Evolutionary conservation across 495 filamentous ascomycete genomes (phyloP).

Genomic region (Aspergillus affinis): DNA sequence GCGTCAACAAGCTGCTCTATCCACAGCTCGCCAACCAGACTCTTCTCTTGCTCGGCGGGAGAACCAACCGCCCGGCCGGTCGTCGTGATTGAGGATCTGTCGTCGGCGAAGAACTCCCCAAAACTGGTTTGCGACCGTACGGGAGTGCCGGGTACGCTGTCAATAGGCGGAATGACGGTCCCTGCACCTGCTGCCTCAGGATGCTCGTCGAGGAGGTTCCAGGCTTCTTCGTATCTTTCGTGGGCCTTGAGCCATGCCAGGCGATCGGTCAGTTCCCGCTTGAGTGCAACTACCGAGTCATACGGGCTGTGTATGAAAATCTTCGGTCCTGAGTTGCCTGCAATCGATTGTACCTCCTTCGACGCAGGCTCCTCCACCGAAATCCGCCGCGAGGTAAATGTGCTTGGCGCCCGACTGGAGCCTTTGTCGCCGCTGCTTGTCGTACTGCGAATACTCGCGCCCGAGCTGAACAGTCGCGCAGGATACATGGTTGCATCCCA

Average conservation of each 20-base stretch:
- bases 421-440: conserved; percentile 59
- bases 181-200: conserved; percentile 52
- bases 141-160: conserved; percentile 57
- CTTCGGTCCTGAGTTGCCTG: conserved; percentile 70
- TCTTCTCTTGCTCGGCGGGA: conserved; percentile 83
- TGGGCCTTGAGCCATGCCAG: conserved; percentile 80
- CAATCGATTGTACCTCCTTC: conserved; percentile 45
- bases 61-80: conserved; percentile 47
- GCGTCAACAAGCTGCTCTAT: conserved; percentile 74
- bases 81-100: conserved; percentile 60
- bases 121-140: conserved; percentile 53
- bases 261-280: conserved; percentile 80
- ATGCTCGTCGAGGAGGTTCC: conserved; percentile 82
- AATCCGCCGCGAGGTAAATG: conserved; percentile 39
- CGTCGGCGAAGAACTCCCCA: conserved; percentile 80
- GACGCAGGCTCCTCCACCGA: conserved; percentile 30
- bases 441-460: conserved; percentile 75
- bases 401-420: conserved; percentile 44
- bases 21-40: conserved; percentile 90
- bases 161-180: conserved; percentile 33
- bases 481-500: conserved; percentile 86
- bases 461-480: conserved; percentile 78
- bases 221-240: conserved; percentile 77
- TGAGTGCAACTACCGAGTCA: conserved; percentile 85
- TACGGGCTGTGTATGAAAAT: conserved; percentile 96